phyloP scores from a whole-genome alignment of 73 alveolate genomes.

The Paraurostyla sp. region DNA sequence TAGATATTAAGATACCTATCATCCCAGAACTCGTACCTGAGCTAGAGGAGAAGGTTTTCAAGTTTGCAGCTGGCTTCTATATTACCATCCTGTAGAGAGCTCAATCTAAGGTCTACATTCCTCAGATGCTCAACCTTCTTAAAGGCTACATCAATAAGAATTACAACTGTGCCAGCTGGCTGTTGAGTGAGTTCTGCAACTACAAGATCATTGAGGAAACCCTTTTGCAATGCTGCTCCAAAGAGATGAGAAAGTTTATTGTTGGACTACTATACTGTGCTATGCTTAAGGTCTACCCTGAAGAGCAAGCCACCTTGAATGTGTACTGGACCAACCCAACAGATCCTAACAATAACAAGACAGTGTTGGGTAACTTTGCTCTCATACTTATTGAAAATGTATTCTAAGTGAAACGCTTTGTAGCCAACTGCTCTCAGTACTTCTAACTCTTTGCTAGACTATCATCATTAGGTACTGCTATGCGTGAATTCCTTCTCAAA shows the following conservation, averaged over 20 bases:
- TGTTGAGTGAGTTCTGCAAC: conserved; percentile 62
- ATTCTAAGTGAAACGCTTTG: conserved; percentile 14
- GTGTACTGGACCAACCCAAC: conserved; percentile 58
- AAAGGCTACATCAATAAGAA: conserved; percentile 69
- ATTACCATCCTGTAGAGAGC: conserved; percentile 67
- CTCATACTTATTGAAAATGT: neutral
- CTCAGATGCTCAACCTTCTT: conserved; percentile 65
- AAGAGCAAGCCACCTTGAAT: conserved; percentile 45
- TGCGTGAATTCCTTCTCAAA: conserved; percentile 62
- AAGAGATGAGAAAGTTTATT: conserved; percentile 70
- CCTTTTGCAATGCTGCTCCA: conserved; percentile 30
- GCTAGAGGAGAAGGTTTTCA: conserved; percentile 61
- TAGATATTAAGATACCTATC: conserved; percentile 5
- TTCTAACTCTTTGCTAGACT: conserved; percentile 62
- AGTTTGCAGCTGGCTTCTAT: conserved; percentile 67
- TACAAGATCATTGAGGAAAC: conserved; percentile 62
- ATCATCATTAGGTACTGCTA: conserved; percentile 65
- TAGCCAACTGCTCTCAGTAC: conserved; percentile 55
- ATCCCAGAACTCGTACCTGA: neutral
- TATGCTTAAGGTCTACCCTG: conserved; percentile 72
- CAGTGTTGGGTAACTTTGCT: conserved; percentile 12
- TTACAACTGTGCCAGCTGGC: conserved; percentile 62
- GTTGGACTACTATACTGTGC: conserved; percentile 75
- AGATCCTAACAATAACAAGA: neutral
- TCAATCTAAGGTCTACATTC: conserved; percentile 17